These are phyloP conservation scores for Fusarium xyrophilum DNA, from an alignment of 2,329 filamentous ascomycete genomes.

Conservation along the genomic window DNA sequence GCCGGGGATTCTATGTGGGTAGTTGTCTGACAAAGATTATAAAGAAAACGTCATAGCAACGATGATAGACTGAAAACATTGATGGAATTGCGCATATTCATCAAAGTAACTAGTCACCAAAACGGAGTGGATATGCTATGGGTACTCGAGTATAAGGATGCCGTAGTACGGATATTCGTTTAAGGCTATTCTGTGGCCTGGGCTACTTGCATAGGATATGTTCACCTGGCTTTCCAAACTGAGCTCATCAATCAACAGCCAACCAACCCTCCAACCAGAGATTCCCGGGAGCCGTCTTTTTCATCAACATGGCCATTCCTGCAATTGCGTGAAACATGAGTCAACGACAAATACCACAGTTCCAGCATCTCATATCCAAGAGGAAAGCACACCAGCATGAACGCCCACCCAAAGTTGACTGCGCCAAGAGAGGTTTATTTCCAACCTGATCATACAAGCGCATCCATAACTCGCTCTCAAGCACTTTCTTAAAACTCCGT, in stretches of 20 bases:
- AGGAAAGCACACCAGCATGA: constrained; percentile 10
- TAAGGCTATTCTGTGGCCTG: constrained; percentile 28
- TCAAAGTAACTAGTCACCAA: neutral
- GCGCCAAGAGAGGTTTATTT: constrained; percentile 12
- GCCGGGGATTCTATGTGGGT: neutral
- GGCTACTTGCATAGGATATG: constrained; percentile 16
- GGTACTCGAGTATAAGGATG: constrained; percentile 10
- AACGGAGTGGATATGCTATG: neutral
- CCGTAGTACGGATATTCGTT: constrained; percentile 17
- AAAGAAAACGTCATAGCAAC: neutral
- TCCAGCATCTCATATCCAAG: neutral
- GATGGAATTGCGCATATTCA: neutral
- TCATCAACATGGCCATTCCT: neutral
- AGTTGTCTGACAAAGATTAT: neutral
- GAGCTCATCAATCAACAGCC: constrained; percentile 2
- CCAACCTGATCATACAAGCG: constrained; percentile 32
- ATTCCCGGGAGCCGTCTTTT: constrained; percentile 6
- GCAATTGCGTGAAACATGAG: constrained; percentile 3
- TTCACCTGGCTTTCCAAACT: constrained; percentile 2
- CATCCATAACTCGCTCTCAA: constrained; percentile 21
- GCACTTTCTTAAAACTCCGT: constrained; percentile 67
- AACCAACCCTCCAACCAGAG: constrained; percentile 1
- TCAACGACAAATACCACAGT: neutral
- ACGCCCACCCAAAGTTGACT: constrained; percentile 11
- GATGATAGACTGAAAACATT: neutral